Evolutionary conservation across 257 asterid genomes (phyloP), one percentile per base, ranked within the genome.

Genomic region (Solanum appendiculatum): DNA sequence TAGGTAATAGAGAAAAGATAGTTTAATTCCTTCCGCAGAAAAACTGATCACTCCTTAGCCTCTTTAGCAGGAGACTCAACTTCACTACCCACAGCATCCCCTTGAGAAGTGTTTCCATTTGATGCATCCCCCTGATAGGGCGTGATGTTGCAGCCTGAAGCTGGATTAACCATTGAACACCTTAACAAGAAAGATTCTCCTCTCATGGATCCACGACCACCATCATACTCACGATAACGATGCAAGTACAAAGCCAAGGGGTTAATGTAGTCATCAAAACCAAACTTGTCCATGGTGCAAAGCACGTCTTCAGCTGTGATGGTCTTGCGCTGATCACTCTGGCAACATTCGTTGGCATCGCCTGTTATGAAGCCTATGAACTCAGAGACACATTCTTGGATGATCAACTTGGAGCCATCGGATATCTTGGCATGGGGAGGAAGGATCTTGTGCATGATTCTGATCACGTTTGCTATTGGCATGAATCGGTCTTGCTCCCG

Each of bases 281-380:
- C 99, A 21, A 97, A 94, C 88, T 95, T 95, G 93, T 96, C 94
- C 99, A 97, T 95, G 23, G 99, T 97, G 98, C 98, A 97, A 12
- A 97, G 91, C 40, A 97, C 94, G 64, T 97, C 99, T 91, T 97
- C 98, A 0, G 98, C 98, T 0, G 98, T 97, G 90, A 95, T 95
- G 54, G 98, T 97, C 93, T 97, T 95, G 68, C 98, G 89, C 90
- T 97, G 99, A 96, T 97, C 98, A 7, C 93, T 91, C 86, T 97
- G 98, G 94, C 98, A 95, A 1, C 96, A 92, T 33, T 94, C 98
- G 15, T 97, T 95, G 82, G 99, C 99, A 83, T 97, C 98, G 27
- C 98, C 93, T 2, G 98, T 97, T 88, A 97, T 90, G 92, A 97
- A 97, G 89, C 98, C 94, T 88, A 95, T 97, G 93, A 90, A 95